Evolutionary conservation across 768 basidiomycete genomes (phyloP).

Genomic region (Dentipellis fragilis): DNA sequence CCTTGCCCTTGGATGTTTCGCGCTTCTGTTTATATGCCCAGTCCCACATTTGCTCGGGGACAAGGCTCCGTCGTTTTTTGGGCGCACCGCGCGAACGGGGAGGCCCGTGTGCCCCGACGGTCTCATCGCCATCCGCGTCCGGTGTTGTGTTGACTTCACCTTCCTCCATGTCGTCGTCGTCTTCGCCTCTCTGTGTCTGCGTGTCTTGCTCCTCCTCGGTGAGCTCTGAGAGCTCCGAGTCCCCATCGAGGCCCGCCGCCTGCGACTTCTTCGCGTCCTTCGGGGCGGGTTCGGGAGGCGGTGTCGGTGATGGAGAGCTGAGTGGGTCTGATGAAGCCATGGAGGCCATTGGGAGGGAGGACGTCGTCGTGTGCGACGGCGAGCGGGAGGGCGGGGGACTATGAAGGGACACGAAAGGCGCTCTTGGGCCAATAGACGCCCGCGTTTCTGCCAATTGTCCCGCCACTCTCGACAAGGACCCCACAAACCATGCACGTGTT

Average conservation of each 20-base stretch:
- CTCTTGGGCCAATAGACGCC: not conserved
- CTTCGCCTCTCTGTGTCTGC: slow-evolving; percentile 15
- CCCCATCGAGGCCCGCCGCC: slow-evolving; percentile 40
- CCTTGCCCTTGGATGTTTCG: slow-evolving; percentile 23
- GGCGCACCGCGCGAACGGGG: slow-evolving; percentile 8
- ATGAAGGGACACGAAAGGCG: not conserved
- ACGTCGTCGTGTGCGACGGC: not conserved
- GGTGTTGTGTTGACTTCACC: slow-evolving; percentile 7
- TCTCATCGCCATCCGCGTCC: slow-evolving; percentile 19
- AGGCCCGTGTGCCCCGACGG: slow-evolving; percentile 18
- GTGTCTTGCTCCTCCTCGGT: slow-evolving; percentile 71
- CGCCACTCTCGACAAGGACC: not conserved
- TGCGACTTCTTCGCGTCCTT: slow-evolving; percentile 17
- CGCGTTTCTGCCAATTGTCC: not conserved
- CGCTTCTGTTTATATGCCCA: slow-evolving; percentile 48
- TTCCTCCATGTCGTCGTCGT: slow-evolving; percentile 6
- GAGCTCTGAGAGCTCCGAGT: slow-evolving; percentile 75
- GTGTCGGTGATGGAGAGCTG: slow-evolving; percentile 60
- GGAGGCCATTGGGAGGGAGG: slow-evolving; percentile 20
- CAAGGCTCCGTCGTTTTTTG: slow-evolving; percentile 55
- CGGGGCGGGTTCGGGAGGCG: slow-evolving; percentile 25
- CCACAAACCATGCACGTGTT: not conserved
- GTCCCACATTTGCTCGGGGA: slow-evolving; percentile 79
- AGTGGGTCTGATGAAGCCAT: slow-evolving; percentile 55
- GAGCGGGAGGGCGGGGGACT: not conserved